Conservation (phyloP, 306 rosid genomes). For the Betula pendula region DNA sequence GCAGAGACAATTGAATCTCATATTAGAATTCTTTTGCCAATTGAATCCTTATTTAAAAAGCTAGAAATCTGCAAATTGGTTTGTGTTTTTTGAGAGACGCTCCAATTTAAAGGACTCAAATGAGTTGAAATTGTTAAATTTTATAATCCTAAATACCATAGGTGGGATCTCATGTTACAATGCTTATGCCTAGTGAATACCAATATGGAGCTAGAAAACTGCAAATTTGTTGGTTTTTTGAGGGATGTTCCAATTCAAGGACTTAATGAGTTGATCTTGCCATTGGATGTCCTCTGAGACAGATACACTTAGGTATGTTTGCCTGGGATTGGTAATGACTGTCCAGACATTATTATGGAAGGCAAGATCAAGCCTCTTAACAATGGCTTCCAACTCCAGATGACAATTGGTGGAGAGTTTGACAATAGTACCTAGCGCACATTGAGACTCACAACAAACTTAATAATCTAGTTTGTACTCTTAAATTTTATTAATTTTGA, state of each 20-base stretch:
- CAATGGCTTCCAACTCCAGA: background rate
- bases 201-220: too few species aligned
- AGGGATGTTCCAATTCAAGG: background rate
- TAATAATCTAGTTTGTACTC: background rate
- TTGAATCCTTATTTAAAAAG: background rate
- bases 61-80: too few species aligned
- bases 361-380: background rate
- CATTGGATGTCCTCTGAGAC: background rate
- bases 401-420: background rate
- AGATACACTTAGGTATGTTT: background rate
- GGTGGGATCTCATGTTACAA: too few species aligned
- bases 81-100: background rate
- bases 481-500: constrained; percentile 1
- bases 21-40: too few species aligned
- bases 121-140: too few species aligned
- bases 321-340: background rate
- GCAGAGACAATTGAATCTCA: background rate
- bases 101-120: background rate
- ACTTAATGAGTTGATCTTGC: background rate
- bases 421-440: background rate
- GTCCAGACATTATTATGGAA: background rate
- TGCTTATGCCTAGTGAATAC: too few species aligned
- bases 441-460: constrained; percentile 17
- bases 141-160: too few species aligned
- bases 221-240: background rate